Evolutionary conservation across 192 early-diverging fungal genomes (phyloP).

Genomic region (Backusella macrospora): DNA sequence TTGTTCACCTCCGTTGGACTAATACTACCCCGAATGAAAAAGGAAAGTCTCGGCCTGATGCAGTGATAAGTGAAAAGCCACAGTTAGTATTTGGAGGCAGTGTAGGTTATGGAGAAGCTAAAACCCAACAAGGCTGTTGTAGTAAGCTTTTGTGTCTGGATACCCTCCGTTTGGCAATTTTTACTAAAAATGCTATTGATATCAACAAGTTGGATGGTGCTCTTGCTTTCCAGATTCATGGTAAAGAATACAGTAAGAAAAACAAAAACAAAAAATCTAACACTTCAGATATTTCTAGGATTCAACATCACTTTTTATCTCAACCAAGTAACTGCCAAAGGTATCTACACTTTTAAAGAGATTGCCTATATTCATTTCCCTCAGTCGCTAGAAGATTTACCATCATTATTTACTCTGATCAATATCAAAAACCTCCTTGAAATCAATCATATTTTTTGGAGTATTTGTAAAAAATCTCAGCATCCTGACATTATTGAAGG

Average conservation of each 20-base stretch:
- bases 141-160: background rate
- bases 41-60: slow-evolving; percentile 11
- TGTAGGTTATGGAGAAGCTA: slow-evolving; percentile 15
- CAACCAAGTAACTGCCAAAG: background rate
- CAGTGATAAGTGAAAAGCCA: slow-evolving; percentile 6
- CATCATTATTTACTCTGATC: background rate
- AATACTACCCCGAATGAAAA: slow-evolving; percentile 9
- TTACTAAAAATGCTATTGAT: slow-evolving; percentile 22
- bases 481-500: no score
- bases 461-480: no score
- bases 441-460: no score
- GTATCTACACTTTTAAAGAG: slow-evolving; percentile 13
- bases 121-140: background rate
- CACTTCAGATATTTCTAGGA: slow-evolving; percentile 5
- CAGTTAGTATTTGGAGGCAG: background rate
- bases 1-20: slow-evolving; percentile 24
- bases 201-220: slow-evolving; percentile 23
- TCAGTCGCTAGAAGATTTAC: slow-evolving; percentile 10
- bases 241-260: background rate
- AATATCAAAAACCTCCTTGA: background rate
- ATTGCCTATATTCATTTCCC: background rate
- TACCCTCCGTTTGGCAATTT: slow-evolving; percentile 19
- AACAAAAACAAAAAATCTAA: background rate
- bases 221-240: slow-evolving; percentile 22
- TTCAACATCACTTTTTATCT: slow-evolving; percentile 14